Evolutionary conservation across 805 yeast genomes (phyloP), one percentile per base, ranked within the genome.

Genomic region (Candida railenensis): DNA sequence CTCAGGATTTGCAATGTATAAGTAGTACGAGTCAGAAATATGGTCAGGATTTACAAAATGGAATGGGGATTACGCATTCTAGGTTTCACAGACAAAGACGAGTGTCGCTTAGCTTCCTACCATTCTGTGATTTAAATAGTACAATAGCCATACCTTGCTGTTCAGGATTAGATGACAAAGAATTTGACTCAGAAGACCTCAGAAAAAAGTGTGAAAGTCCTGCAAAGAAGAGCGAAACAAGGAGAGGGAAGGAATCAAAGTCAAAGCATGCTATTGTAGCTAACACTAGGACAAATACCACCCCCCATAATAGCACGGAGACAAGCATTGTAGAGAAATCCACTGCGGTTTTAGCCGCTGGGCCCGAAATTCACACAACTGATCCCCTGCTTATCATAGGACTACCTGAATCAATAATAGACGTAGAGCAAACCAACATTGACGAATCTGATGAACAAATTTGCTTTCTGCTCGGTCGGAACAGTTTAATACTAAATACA

Each of bases 61-160:
- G 30, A 7, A 11, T 25, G 30, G 30, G 30, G 30, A 25, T 25
- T 11, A 25, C 30, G 9, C 30, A 25, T 25, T 25, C 30, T 11
- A 5, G 30, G 11, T 25, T 25, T 25, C 5, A 25, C 9, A 11
- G 30, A 25, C 30, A 25, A 25, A 25, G 30, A 25, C 30, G 30
- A 25, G 11, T 25, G 30, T 25, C 30, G 30, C 30, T 25, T 25
- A 11, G 30, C 30, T 25, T 25, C 30, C 11, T 25, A 25, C 30
- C 30, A 25, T 11, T 25, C 30, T 25, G 11, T 19, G 39, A 16
- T n/a, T 36, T 20, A 12, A 36, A 18, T 8, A 36, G 22, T 36
- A 36, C 39, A 5, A 36, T 36, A 36, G 39, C 39, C 4, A 36
- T 16, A 15, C 39, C 39, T 14, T 36, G 39, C 21, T 36, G 39